Evolutionary conservation across 805 yeast genomes (phyloP).

Genomic region (Saturnispora silvae): DNA sequence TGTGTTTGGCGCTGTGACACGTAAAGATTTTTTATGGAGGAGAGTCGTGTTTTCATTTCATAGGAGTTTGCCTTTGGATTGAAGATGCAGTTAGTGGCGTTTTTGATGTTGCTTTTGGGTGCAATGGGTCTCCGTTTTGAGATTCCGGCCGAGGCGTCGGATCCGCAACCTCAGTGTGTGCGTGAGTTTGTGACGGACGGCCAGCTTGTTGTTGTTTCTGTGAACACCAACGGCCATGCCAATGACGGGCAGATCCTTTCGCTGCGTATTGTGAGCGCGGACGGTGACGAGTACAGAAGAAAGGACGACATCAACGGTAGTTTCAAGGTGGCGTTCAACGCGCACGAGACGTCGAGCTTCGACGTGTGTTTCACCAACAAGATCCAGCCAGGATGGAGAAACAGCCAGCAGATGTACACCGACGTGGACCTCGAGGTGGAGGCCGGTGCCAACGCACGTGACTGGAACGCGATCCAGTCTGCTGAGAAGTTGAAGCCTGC

Average conservation of each 20-base stretch:
- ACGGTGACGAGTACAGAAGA: slow-evolving; percentile 78
- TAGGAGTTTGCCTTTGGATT: too few relatives aligned
- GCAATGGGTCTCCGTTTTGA: slow-evolving; percentile 23
- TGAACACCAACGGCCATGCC: slow-evolving; percentile 58
- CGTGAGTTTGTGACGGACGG: slow-evolving; percentile 85
- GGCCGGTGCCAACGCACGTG: slow-evolving; percentile 94
- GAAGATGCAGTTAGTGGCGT: neutral
- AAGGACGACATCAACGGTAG: slow-evolving; percentile 67
- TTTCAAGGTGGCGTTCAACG: slow-evolving; percentile 71
- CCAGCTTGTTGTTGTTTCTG: slow-evolving; percentile 77
- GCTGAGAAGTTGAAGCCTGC: slow-evolving; percentile 87
- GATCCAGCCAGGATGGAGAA: slow-evolving; percentile 29
- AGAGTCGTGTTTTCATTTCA: too few relatives aligned
- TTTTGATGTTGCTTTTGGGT: neutral
- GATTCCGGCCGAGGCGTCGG: slow-evolving; percentile 20
- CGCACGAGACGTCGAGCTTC: slow-evolving; percentile 72
- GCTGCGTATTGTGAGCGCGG: slow-evolving; percentile 58
- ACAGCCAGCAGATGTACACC: slow-evolving; percentile 36
- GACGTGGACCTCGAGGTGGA: slow-evolving; percentile 85
- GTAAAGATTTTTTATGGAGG: too few relatives aligned
- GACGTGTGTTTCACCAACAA: slow-evolving; percentile 85
- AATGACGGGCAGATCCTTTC: slow-evolving; percentile 85
- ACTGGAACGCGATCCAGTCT: slow-evolving; percentile 92
- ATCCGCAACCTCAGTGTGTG: slow-evolving; percentile 58
- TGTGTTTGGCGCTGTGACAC: too few relatives aligned